Base-by-base conservation (phyloP, 2,329 filamentous ascomycete genomes). In the Spiromastix sp. region DNA sequence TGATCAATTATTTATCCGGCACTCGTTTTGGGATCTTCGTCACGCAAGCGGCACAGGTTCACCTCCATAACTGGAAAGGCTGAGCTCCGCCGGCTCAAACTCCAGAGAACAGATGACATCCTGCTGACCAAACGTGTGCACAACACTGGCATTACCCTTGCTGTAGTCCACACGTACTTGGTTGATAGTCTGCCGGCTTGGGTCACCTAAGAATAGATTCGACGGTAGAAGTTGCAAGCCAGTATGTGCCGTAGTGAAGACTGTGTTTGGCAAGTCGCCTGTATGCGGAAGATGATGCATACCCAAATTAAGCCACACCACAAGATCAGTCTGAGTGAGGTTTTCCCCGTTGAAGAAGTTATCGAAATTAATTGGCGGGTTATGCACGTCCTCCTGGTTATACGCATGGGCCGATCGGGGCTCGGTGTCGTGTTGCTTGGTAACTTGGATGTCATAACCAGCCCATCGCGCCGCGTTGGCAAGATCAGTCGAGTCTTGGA, bases 221-320 rank as follows among this genome's bases (percentile, higher is more conserved):
- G 29, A 27, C 8, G 34, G 34, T 6, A 20, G 2, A 11, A 36
- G 21, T 7, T n/a, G n/a, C 18, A 36, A 30, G 13, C 34, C 25
- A 4, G 34, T 20, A 30, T 36, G 18, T n/a, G 34, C 18, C 18
- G 29, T 27, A 21, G 43, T 43, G 39, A 47, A 46, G 12, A 72
- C 61, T 0, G 71, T 74, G 45, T 71, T 72, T 12, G 70, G 71
- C 9, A 74, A 48, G 43, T 72, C 69, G 13, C 61, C 63, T 2
- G 69, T 67, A 44, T 71, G 64, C 7, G 71, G 67, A n/a, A 73
- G 52, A 46, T 76, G 72, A 45, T 76, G 70, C 66, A 71, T 74
- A 11, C 72, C 72, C 5, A 71, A 46, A 38, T 70, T 74, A 39
- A 74, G 59, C 62, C 66, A 74, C 9, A 74, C 35, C 2, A 73